Percentiles rank a stretch among this genome's conserved stretches.
Conservation (phyloP, 2,329 filamentous ascomycete species). For the Dothideomycetes sp. region DNA sequence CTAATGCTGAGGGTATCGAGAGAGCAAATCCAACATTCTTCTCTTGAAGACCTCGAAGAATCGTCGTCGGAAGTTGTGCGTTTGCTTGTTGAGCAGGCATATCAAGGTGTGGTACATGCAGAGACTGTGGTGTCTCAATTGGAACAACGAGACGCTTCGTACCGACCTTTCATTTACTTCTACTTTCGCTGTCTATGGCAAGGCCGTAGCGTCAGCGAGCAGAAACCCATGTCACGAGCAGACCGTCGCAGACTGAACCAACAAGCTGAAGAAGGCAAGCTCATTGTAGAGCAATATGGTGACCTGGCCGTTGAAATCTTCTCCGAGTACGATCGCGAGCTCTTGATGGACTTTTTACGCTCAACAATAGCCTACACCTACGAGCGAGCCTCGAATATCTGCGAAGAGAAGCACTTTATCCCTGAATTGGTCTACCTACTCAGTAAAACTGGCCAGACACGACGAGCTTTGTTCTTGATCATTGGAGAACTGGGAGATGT, state of each 20-base stretch:
- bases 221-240: slow-evolving; percentile 14
- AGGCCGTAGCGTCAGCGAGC: slow-evolving; percentile 49
- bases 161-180: slow-evolving; percentile 75
- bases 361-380: slow-evolving; percentile 76
- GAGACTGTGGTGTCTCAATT: slow-evolving; percentile 70
- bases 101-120: slow-evolving; percentile 74
- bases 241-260: slow-evolving; percentile 16
- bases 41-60: slow-evolving; percentile 61
- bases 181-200: slow-evolving; percentile 82
- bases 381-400: slow-evolving; percentile 65
- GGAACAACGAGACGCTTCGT: slow-evolving; percentile 43
- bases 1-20: slow-evolving; percentile 75
- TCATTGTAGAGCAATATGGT: slow-evolving; percentile 70
- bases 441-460: slow-evolving; percentile 89
- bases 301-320: slow-evolving; percentile 82
- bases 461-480: slow-evolving; percentile 82
- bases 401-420: slow-evolving; percentile 69
- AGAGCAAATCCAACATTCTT: slow-evolving; percentile 54
- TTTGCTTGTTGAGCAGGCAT: slow-evolving; percentile 80
- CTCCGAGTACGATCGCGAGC: slow-evolving; percentile 64
- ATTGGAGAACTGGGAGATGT: slow-evolving; percentile 89
- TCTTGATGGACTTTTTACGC: slow-evolving; percentile 82
- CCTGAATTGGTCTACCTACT: slow-evolving; percentile 93
- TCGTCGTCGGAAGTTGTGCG: slow-evolving; percentile 74
- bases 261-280: slow-evolving; percentile 43